These are phyloP conservation scores for Candida sithepensis DNA, from an alignment of 805 yeast species.

Conservation along the genomic window DNA sequence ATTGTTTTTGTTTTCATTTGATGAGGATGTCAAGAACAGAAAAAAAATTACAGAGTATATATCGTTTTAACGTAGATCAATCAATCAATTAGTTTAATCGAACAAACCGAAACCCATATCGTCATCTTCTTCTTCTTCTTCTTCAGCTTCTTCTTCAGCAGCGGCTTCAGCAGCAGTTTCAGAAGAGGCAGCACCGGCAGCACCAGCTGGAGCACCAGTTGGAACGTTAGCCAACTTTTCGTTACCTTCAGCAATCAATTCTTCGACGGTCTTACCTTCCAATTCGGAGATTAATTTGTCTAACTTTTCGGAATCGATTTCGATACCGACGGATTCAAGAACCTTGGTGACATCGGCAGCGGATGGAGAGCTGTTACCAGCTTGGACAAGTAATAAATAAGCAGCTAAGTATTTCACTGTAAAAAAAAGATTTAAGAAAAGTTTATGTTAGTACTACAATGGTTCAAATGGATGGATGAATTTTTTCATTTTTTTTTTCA, in stretches of 20 bases:
- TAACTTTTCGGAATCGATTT: slow-evolving; percentile 75
- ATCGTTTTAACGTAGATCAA: neutral
- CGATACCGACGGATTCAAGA: slow-evolving; percentile 74
- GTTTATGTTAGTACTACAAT: slow-evolving; percentile 3
- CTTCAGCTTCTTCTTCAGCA: slow-evolving; percentile 53
- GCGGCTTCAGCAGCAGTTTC: slow-evolving; percentile 55
- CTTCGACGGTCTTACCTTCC: slow-evolving; percentile 72
- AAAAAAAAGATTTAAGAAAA: slow-evolving; percentile 2
- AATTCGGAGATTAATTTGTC: slow-evolving; percentile 67
- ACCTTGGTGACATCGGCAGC: slow-evolving; percentile 71
- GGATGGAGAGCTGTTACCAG: slow-evolving; percentile 81
- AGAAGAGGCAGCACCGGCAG: slow-evolving; percentile 53
- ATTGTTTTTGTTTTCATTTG: neutral
- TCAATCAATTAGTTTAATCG: slow-evolving; percentile 59
- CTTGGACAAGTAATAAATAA: slow-evolving; percentile 83
- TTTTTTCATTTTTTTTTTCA: no score
- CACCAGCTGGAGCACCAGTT: slow-evolving; percentile 75
- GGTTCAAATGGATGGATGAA: no score
- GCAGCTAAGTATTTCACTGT: slow-evolving; percentile 89
- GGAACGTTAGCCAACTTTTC: slow-evolving; percentile 79
- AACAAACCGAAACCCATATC: slow-evolving; percentile 92
- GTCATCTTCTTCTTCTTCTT: slow-evolving; percentile 47
- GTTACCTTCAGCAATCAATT: slow-evolving; percentile 76
- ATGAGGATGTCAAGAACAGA: neutral
- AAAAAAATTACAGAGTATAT: neutral